Evolutionary conservation across 495 filamentous ascomycete species (phyloP).

Genomic region (Hyaloscypha hepaticicola): DNA sequence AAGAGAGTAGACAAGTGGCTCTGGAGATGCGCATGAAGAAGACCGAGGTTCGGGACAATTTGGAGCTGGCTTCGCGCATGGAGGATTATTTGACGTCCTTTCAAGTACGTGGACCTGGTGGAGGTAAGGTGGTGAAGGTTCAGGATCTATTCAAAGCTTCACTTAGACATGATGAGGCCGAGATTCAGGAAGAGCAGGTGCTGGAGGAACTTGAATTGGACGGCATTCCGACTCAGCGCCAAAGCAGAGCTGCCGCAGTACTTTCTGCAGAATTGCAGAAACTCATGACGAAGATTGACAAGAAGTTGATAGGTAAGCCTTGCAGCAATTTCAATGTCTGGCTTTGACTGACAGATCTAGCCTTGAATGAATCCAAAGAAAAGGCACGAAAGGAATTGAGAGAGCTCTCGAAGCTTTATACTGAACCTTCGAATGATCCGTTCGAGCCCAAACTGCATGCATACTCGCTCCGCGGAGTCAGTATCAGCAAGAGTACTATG

Average conservation of each 20-base stretch:
- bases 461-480: slow-evolving; percentile 30
- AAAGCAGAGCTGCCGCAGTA: slow-evolving; percentile 31
- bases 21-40: slow-evolving; percentile 42
- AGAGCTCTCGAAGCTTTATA: slow-evolving; percentile 52
- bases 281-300: slow-evolving; percentile 44
- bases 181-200: slow-evolving; percentile 34
- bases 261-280: slow-evolving; percentile 41
- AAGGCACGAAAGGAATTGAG: slow-evolving; percentile 46
- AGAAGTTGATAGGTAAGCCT: slow-evolving; percentile 49
- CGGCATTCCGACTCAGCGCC: slow-evolving; percentile 1
- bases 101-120: slow-evolving; percentile 10
- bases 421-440: slow-evolving; percentile 49
- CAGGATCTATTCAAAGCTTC: slow-evolving; percentile 26
- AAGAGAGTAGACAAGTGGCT: slow-evolving; percentile 52
- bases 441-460: slow-evolving; percentile 42
- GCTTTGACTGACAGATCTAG: slow-evolving; percentile 34
- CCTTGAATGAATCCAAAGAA: slow-evolving; percentile 52
- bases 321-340: not conserved
- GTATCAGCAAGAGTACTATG: slow-evolving; percentile 27
- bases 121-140: slow-evolving; percentile 26
- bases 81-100: slow-evolving; percentile 32
- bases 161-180: slow-evolving; percentile 33
- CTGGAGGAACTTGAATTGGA: slow-evolving; percentile 21
- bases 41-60: slow-evolving; percentile 28
- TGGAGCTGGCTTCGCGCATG: slow-evolving; percentile 24